Evolutionary conservation across 2,329 filamentous ascomycete genomes (phyloP).

Genomic region (Pyricularia sp.): DNA sequence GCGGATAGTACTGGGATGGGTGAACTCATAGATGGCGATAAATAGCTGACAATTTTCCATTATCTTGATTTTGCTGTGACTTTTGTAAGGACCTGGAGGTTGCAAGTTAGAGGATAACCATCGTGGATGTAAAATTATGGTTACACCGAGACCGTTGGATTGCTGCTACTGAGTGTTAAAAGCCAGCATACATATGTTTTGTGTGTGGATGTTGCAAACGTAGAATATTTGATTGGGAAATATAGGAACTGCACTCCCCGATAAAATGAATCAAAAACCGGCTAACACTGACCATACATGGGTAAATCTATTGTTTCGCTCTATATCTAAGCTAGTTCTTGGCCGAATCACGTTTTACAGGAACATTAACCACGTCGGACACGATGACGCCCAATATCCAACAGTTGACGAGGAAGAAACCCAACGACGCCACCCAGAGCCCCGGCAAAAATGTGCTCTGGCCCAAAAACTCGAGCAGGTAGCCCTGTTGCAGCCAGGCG

Average conservation of each 20-base stretch:
- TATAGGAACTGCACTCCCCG: neutral
- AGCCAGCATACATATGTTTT: too few species aligned
- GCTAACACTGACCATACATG: neutral
- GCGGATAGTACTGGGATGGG: neutral
- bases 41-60: neutral
- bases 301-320: too few species aligned
- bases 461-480: conserved; percentile 66
- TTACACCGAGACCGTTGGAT: too few species aligned
- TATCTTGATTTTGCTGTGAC: neutral
- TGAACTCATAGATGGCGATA: neutral
- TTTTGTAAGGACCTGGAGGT: neutral
- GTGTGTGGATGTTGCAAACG: neutral
- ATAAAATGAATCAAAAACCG: neutral
- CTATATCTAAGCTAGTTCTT: neutral
- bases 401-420: conserved; percentile 75
- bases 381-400: conserved; percentile 79
- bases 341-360: neutral
- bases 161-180: too few species aligned
- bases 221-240: neutral
- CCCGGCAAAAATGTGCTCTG: conserved; percentile 74
- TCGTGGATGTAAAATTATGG: too few species aligned
- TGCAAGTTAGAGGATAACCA: neutral
- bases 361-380: conserved; percentile 38
- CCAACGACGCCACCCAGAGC: conserved; percentile 60
- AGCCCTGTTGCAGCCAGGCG: conserved; percentile 64